These are phyloP conservation scores for Arthrobotrys musiformis DNA, from an alignment of 2,329 filamentous ascomycete species.

Conservation along the genomic window DNA sequence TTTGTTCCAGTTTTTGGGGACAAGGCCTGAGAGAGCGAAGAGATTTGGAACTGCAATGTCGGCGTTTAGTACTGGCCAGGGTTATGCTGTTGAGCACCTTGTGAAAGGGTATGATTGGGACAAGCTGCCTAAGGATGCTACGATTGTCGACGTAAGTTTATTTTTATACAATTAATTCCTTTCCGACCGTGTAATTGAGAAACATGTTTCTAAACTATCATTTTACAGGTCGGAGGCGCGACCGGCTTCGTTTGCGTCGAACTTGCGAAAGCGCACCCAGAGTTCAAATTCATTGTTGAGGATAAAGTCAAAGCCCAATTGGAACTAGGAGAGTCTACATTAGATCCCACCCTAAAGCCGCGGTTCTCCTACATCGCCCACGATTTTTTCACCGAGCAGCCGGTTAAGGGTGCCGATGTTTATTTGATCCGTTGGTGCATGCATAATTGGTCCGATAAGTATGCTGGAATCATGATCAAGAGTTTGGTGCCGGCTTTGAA, in stretches of 20 bases:
- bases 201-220: neutral
- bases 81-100: slow-evolving; percentile 69
- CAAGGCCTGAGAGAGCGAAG: slow-evolving; percentile 62
- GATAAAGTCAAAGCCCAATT: slow-evolving; percentile 62
- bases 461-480: slow-evolving; percentile 66
- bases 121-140: slow-evolving; percentile 64
- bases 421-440: slow-evolving; percentile 72
- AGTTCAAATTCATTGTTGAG: slow-evolving; percentile 70
- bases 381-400: slow-evolving; percentile 71
- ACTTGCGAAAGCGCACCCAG: slow-evolving; percentile 67
- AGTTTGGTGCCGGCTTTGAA: slow-evolving; percentile 69
- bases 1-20: slow-evolving; percentile 62
- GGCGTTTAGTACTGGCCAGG: slow-evolving; percentile 69
- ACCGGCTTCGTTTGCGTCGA: slow-evolving; percentile 70
- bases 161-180: no score
- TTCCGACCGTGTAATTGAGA: neutral
- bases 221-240: slow-evolving; percentile 65
- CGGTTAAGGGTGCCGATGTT: slow-evolving; percentile 68
- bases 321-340: slow-evolving; percentile 32
- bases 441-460: slow-evolving; percentile 71
- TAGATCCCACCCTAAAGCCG: slow-evolving; percentile 53
- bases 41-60: slow-evolving; percentile 70
- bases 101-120: slow-evolving; percentile 69
- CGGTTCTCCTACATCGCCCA: slow-evolving; percentile 65
- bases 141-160: slow-evolving; percentile 68